These are phyloP conservation scores for Aphanomyces astaci DNA, from an alignment of 352 stramenopile species.

Conservation along the genomic window DNA sequence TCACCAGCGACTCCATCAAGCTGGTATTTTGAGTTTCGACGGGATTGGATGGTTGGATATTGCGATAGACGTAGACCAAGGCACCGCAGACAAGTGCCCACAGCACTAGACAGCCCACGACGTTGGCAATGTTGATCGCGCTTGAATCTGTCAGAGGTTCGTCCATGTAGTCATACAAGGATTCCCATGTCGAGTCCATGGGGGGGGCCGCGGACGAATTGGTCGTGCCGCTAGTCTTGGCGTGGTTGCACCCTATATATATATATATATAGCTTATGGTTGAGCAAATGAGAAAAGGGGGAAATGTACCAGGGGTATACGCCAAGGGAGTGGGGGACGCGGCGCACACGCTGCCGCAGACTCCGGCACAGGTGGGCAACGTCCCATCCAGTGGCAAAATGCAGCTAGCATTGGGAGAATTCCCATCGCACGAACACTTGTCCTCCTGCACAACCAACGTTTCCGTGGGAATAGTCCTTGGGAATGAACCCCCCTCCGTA, in stretches of 20 bases:
- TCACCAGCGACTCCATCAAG: not conserved
- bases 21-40: not conserved
- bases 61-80: not conserved
- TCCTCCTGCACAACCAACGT: not conserved
- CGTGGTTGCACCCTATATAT: constrained; percentile 5
- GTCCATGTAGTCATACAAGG: not conserved
- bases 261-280: not conserved
- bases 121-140: not conserved
- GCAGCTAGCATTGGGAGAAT: not conserved
- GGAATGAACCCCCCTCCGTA: not conserved
- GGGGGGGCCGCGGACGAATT: not conserved
- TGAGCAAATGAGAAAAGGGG: not conserved
- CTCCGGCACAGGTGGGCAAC: constrained; percentile 17
- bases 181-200: not conserved
- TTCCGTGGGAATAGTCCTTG: not conserved
- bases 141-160: not conserved
- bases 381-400: constrained; percentile 11
- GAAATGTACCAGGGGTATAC: constrained; percentile 13
- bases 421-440: not conserved
- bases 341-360: constrained; percentile 18
- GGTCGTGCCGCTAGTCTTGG: not conserved
- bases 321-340: not conserved
- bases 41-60: no score
- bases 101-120: not conserved
- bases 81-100: not conserved